Evolutionary conservation across 2,329 filamentous ascomycete species (phyloP), one percentile per base, ranked within the genome.

Genomic region (Colletotrichum sp.): DNA sequence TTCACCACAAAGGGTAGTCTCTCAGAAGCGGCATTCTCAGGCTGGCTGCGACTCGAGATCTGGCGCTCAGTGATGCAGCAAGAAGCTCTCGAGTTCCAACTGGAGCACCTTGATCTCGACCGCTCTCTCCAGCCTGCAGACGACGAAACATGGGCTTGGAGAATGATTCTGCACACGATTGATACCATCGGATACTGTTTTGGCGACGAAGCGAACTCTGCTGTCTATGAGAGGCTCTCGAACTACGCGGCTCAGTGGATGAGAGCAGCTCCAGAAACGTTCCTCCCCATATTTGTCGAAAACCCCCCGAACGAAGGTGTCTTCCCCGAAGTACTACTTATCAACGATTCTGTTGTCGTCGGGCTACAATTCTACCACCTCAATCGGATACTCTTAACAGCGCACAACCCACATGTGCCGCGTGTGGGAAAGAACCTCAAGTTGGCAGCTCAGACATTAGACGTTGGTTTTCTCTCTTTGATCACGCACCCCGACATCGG

Each of bases 281-380:
- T 82, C 34, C 74, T 71, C 1, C 81, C 81, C 2, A 77, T 83
- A 2, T 80, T 80, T 24, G 67, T 78, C 3, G 65, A 34, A 6
- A 39, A 26, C 16, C 32, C 67, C 2, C 44, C 44, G 0, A 52
- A 39, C 9, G 32, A 44, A 3, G 59, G 32, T 1, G 8, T 65
- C 5, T 74, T 74, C 5, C 71, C 71, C 1, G 71, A 74, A 10
- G 30, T 74, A 4, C 26, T 70, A 1, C 44, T 74, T 6, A 22
- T 74, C 18, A 82, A 81, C 26, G 81, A 81, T 9, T 78, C 81
- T 1, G 80, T 82, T 2, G 79, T 82, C 3, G 80, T 80, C 8
- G 81, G 81, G 2, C 71, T 83, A 5, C 76, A 80, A 8, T 80
- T 81, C 34, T 80, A 81, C 22, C 74, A 82, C 5, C 69, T 83